These are phyloP conservation scores for Orbilia ellipsospora DNA, from an alignment of 2,329 filamentous ascomycete species.

Conservation along the genomic window DNA sequence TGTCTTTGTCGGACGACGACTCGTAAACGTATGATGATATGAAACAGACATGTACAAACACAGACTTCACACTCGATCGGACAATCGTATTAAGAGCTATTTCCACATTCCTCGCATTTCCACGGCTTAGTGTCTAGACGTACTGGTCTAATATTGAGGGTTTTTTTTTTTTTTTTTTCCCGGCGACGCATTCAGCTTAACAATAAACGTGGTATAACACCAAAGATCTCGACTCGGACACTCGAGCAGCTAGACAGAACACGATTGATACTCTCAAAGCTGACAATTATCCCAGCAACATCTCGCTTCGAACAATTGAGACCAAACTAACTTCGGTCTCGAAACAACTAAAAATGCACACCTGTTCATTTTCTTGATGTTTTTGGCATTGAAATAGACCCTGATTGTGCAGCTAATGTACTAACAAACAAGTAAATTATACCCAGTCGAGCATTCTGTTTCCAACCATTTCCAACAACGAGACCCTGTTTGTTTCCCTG, in stretches of 20 bases:
- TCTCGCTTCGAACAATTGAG: neutral
- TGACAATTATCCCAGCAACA: neutral
- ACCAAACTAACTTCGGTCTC: constrained; percentile 16
- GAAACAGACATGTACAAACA: constrained; percentile 23
- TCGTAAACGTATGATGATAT: constrained; percentile 2
- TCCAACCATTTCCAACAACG: constrained; percentile 28
- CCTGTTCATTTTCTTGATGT: neutral
- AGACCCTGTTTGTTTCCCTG: constrained; percentile 3
- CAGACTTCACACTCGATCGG: neutral
- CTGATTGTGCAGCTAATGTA: no score
- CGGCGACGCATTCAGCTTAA: constrained; percentile 20
- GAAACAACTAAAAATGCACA: neutral
- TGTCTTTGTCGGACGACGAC: constrained; percentile 1
- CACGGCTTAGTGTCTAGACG: neutral
- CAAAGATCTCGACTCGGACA: constrained; percentile 4
- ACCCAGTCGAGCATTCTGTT: neutral
- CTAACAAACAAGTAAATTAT: no score
- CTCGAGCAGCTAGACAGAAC: neutral
- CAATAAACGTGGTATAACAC: neutral
- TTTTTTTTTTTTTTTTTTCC: neutral
- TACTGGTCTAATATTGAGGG: neutral
- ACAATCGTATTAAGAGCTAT: neutral
- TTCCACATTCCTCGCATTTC: constrained; percentile 13
- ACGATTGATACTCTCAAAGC: neutral
- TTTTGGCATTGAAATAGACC: neutral